A percentile compares a stretch with the other conserved stretches of the same genome.
Evolutionary conservation across 352 stramenopile species (phyloP).

Genomic region (Pythium dissotocum): DNA sequence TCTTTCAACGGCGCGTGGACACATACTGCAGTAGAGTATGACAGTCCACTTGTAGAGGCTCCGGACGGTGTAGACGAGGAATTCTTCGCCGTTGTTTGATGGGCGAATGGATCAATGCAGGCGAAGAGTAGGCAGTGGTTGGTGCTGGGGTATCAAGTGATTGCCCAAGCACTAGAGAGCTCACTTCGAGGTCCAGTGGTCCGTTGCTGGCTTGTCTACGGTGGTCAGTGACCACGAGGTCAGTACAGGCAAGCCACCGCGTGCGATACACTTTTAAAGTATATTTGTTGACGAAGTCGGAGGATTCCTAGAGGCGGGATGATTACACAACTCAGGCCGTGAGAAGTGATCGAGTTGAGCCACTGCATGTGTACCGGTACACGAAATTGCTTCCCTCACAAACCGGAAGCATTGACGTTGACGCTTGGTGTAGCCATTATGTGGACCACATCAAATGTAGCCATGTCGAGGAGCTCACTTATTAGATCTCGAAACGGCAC

Average conservation of each 20-base stretch:
- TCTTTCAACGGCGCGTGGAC: no score
- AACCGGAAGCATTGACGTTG: not conserved
- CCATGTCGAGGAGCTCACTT: slow-evolving; percentile 3
- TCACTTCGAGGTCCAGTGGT: not conserved
- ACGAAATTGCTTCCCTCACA: not conserved
- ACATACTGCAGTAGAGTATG: no score
- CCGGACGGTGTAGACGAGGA: not conserved
- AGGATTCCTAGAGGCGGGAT: slow-evolving; percentile 12
- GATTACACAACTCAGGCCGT: not conserved
- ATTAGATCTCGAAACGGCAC: not conserved
- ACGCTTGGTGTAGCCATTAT: not conserved
- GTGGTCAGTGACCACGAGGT: not conserved
- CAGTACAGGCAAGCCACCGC: no score
- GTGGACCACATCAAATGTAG: slow-evolving; percentile 14
- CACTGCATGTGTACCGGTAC: no score
- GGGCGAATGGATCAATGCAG: not conserved
- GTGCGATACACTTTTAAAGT: no score
- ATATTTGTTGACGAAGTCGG: no score
- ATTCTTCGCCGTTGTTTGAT: not conserved
- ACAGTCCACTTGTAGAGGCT: not conserved
- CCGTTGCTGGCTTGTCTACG: not conserved
- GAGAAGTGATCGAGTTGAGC: not conserved
- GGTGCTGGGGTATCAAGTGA: not conserved
- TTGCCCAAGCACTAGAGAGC: not conserved
- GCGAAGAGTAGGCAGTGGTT: not conserved